These are phyloP conservation scores for Huiozyma naganishii DNA, from an alignment of 805 yeast species.

Conservation along the genomic window DNA sequence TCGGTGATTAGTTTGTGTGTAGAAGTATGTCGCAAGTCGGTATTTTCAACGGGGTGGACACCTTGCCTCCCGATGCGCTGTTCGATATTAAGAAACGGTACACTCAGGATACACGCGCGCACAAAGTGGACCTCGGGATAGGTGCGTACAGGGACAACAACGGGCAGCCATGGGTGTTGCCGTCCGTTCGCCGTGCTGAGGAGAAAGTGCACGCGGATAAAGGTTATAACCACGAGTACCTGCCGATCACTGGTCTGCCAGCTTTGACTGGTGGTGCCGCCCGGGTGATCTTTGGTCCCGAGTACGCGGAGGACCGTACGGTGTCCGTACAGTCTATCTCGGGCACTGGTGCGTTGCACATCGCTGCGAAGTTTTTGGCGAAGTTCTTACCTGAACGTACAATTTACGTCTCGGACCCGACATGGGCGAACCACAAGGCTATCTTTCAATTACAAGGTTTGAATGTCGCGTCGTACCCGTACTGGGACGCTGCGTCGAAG, in stretches of 20 bases:
- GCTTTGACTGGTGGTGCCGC: conserved; percentile 63
- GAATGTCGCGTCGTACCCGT: conserved; percentile 61
- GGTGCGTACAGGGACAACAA: conserved; percentile 89
- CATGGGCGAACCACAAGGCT: conserved; percentile 96
- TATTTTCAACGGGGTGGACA: conserved; percentile 37
- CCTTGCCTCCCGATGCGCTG: conserved; percentile 77
- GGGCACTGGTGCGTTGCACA: conserved; percentile 92
- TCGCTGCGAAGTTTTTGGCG: conserved; percentile 53
- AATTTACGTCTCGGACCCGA: conserved; percentile 73
- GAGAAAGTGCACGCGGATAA: conserved; percentile 45
- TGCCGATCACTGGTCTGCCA: conserved; percentile 69
- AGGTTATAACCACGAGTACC: conserved; percentile 73
- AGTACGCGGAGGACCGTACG: conserved; percentile 51
- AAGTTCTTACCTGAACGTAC: conserved; percentile 23
- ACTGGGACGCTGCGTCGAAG: conserved; percentile 70
- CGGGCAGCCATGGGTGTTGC: conserved; percentile 85
- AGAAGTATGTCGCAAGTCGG: conserved; percentile 13
- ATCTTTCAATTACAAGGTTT: conserved; percentile 67
- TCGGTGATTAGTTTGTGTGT: too few species aligned
- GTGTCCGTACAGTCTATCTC: conserved; percentile 83
- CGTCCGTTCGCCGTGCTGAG: conserved; percentile 66
- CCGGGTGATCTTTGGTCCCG: conserved; percentile 56
- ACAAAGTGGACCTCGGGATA: conserved; percentile 78
- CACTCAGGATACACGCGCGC: conserved; percentile 42
- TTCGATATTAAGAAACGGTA: conserved; percentile 70